These are phyloP conservation scores for Capniomyces stellatus DNA, from an alignment of 371 early-diverging fungal species.

Conservation along the genomic window DNA sequence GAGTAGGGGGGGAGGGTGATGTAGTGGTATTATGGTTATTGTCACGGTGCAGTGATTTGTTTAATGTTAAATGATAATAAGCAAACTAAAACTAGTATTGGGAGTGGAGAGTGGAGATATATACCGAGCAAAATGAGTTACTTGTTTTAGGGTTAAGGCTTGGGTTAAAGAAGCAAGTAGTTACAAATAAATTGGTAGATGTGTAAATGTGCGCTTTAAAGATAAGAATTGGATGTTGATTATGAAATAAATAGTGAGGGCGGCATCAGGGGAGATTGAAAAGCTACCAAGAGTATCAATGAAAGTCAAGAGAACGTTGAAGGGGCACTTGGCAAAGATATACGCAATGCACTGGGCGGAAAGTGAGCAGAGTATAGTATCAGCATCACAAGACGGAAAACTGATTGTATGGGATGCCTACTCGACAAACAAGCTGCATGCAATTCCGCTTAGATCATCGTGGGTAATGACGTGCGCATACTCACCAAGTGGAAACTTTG, in stretches of 20 bases:
- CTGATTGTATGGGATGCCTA: constrained; percentile 97
- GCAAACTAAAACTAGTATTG: too few relatives aligned
- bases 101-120: too few relatives aligned
- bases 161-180: not conserved
- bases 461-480: constrained; percentile 99
- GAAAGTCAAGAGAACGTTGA: constrained; percentile 87
- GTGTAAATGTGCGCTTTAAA: too few relatives aligned
- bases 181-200: too few relatives aligned
- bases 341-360: constrained; percentile 98
- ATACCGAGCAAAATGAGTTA: too few relatives aligned
- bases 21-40: too few relatives aligned
- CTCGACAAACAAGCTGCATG: constrained; percentile 92
- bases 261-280: constrained; percentile 29
- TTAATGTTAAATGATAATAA: too few relatives aligned
- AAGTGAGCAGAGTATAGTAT: constrained; percentile 86
- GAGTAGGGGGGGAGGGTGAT: too few relatives aligned
- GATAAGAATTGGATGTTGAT: not conserved
- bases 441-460: constrained; percentile 90
- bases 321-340: constrained; percentile 96
- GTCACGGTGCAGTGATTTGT: too few relatives aligned
- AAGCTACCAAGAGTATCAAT: constrained; percentile 74
- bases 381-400: constrained; percentile 97
- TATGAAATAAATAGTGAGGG: not conserved
- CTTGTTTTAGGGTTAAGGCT: not conserved
- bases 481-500: constrained; percentile 90